Evolutionary conservation across 2,329 filamentous ascomycete genomes (phyloP).

Genomic region (Fusarium foetens): DNA sequence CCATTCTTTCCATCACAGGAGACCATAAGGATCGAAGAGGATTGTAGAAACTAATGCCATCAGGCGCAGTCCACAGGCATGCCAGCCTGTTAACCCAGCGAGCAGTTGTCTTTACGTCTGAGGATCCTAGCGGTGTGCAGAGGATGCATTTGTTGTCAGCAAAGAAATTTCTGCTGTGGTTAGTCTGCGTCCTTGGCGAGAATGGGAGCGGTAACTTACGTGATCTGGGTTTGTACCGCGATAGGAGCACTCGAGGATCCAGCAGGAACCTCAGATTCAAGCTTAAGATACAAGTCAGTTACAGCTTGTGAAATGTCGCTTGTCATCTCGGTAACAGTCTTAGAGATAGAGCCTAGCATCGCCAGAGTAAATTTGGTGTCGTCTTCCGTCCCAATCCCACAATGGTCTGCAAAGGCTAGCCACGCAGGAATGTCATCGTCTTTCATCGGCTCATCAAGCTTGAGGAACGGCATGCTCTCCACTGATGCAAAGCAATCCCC

Average conservation of each 20-base stretch:
- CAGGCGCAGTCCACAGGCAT: not conserved
- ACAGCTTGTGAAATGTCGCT: not conserved
- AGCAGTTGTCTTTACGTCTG: accelerated
- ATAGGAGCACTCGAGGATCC: not conserved
- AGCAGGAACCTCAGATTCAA: not conserved
- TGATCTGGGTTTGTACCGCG: not conserved
- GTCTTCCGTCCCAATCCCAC: not conserved
- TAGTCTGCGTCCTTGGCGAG: accelerated
- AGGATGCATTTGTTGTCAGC: not conserved
- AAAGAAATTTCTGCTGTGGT: not conserved
- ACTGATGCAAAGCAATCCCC: not conserved
- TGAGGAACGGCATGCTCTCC: not conserved
- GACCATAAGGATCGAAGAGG: not conserved
- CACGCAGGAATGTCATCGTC: not conserved
- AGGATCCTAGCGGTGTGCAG: not conserved
- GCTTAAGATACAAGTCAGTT: not conserved
- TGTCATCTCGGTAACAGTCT: accelerated
- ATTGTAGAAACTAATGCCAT: not conserved
- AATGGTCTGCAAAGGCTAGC: not conserved
- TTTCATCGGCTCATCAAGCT: not conserved
- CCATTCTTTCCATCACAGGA: not conserved
- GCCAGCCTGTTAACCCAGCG: not conserved
- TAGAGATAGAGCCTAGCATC: not conserved
- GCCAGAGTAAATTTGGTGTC: not conserved
- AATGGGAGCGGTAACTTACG: accelerated